Evolutionary conservation across 768 basidiomycete species (phyloP), one percentile per base, ranked within the genome.

Genomic region (Boletus reticuloceps): DNA sequence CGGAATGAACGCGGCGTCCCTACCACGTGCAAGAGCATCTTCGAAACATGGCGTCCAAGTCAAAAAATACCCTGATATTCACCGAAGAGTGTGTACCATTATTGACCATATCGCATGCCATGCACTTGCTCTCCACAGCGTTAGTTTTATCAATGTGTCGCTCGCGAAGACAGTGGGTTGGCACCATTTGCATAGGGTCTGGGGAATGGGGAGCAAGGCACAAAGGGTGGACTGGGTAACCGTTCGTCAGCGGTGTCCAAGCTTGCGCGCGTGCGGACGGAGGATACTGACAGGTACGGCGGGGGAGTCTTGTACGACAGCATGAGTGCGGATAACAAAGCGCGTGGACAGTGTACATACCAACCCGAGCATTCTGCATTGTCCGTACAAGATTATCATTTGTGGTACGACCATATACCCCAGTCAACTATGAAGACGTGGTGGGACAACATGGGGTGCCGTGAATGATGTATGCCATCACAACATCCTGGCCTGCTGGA

Each of bases 241-340:
- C 50, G 20, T 36, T 55, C 10, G 37, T 46, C 9, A 58, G 58
- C 10, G 51, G 58, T 10, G 5, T 29, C 1, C 10, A 47, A 53
- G 40, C 46, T 25, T 4, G 47, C 32, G 13, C 54, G 48, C 2
- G 53, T 50, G n/a, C 51, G 12, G 17, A 41, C 25, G 11, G 62
- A 50, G 1, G 62, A 64, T 1, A 55, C 31, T 0, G 58, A 53
- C 13, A 36, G 25, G 10, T 55, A 60, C 1, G 62, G 38, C 8
- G 57, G 53, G 3, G 49, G 31, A 8, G 54, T 51, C 36, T 57
- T 59, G 43, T 37, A 34, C 7, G 6, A 37, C 14, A 6, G 14
- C 16, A 47, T 36, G 36, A 19, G 22, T 11, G 17, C 22, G 6
- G 8, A 29, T 10, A 29, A 14, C 7, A 27, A 27, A 27, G 27